phyloP scores from a whole-genome alignment of 2,329 filamentous ascomycete genomes.

The Talaromyces funiculosus region DNA sequence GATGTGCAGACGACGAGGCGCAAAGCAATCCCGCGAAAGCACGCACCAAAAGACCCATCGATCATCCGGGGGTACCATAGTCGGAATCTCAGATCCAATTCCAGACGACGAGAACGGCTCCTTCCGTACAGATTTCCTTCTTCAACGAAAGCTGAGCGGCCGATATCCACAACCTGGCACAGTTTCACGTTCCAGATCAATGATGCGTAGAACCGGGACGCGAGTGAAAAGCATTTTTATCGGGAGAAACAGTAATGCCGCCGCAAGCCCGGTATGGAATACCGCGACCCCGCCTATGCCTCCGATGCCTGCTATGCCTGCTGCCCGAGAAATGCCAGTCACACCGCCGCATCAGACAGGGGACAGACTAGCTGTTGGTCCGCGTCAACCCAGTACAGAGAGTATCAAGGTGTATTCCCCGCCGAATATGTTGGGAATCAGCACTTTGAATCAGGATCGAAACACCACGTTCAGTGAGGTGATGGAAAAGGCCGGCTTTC shows the following conservation, averaged over 20 bases:
- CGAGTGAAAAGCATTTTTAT: constrained; percentile 35
- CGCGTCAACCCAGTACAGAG: constrained; percentile 35
- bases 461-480: constrained; percentile 35
- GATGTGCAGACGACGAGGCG: constrained; percentile 31
- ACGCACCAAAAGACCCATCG: constrained; percentile 16
- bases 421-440: constrained; percentile 24
- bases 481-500: constrained; percentile 34
- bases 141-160: constrained; percentile 21
- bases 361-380: background rate
- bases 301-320: constrained; percentile 18
- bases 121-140: constrained; percentile 41
- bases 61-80: constrained; percentile 27
- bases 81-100: constrained; percentile 42
- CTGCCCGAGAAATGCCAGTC: constrained; percentile 16
- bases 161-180: constrained; percentile 17
- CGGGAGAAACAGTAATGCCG: constrained; percentile 13
- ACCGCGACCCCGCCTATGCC: constrained; percentile 17
- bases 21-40: background rate
- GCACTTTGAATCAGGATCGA: constrained; percentile 18
- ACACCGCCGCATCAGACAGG: constrained; percentile 23
- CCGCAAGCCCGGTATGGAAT: constrained; percentile 17
- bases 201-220: constrained; percentile 30
- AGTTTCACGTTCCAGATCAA: constrained; percentile 25
- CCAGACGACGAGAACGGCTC: constrained; percentile 34
- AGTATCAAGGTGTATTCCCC: constrained; percentile 46